These are phyloP conservation scores for Triadica sebifera DNA, from an alignment of 345 rosid species.

Conservation along the genomic window DNA sequence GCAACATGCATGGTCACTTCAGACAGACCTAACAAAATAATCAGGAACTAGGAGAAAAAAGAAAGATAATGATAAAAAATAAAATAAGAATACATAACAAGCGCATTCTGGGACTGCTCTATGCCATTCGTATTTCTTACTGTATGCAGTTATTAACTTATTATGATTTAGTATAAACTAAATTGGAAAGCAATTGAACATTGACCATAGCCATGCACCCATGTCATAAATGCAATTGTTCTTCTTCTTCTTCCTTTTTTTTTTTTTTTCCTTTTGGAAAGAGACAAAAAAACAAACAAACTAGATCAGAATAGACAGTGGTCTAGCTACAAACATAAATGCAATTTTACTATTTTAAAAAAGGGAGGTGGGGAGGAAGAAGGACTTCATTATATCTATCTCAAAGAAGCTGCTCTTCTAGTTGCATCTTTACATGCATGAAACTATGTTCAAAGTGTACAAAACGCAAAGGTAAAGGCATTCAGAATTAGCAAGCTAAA, in stretches of 20 bases:
- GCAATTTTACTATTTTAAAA: neutral
- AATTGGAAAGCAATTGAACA: neutral
- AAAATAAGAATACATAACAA: neutral
- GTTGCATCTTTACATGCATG: neutral
- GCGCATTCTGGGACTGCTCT: neutral
- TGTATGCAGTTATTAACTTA: neutral
- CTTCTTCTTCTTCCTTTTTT: too few species aligned
- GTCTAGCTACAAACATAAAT: neutral
- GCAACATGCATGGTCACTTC: slow-evolving; percentile 31
- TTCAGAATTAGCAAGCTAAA: neutral
- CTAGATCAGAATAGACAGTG: too few species aligned
- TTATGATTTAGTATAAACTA: neutral
- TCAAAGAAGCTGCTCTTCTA: neutral
- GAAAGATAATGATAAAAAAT: neutral
- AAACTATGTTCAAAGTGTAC: neutral
- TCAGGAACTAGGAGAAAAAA: slow-evolving; percentile 1
- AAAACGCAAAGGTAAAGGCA: neutral
- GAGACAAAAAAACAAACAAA: too few species aligned
- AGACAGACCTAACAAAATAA: slow-evolving; percentile 15
- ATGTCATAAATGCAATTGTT: neutral
- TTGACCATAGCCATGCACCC: neutral
- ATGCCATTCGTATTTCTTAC: neutral
- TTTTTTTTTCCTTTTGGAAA: too few species aligned
- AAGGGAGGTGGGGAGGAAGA: neutral
- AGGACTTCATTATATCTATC: neutral